Base-by-base conservation (phyloP, 2,329 filamentous ascomycete species). In the Alternaria longipes region DNA sequence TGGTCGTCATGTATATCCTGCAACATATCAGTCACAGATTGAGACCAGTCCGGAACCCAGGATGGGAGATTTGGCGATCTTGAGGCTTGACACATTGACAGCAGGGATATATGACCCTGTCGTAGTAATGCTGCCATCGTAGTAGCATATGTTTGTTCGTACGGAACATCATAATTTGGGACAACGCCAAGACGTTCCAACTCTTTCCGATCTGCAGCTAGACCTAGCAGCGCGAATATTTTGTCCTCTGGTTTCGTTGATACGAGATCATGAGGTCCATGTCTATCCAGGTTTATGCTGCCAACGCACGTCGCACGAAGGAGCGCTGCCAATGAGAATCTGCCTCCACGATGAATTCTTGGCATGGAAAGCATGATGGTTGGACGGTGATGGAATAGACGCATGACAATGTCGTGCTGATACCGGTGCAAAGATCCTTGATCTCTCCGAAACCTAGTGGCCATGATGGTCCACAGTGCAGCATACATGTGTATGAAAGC, bases 221-320 rank as follows among this genome's bases (percentile, higher is more conserved):
- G 52, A 16, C 62, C 62, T 42, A 69, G 18, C 36, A 69, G 41
- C 12, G 62, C 64, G 24, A 65, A 69, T 12, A 67, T 53, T 30
- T 66, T 69, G n/a, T 69, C 64, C 32, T 46, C 49, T 18, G 60
- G 55, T 22, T 66, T 42, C 9, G 66, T 67, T 26, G 66, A 52
- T 18, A 64, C 53, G 14, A 69, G 49, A 32, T 63, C 32, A 18
- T 65, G 57, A 28, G 52, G 20, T 16, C 42, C 22, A 24, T 47
- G 22, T 2, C n/a, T 9, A 11, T 28, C 11, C 8, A 4, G 30
- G n/a, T 46, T 34, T 3, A 24, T 18, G 8, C 3, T 20, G 12
- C 8, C 7, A 14, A 24, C 26, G 24, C 32, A 49, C 7, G 20
- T 50, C 5, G 54, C 18, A 11, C 45, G 54, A 32, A 56, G 45